Evolutionary conservation across 2,329 filamentous ascomycete genomes (phyloP), one percentile per base, ranked within the genome.

Genomic region (Juglanconis sp.): DNA sequence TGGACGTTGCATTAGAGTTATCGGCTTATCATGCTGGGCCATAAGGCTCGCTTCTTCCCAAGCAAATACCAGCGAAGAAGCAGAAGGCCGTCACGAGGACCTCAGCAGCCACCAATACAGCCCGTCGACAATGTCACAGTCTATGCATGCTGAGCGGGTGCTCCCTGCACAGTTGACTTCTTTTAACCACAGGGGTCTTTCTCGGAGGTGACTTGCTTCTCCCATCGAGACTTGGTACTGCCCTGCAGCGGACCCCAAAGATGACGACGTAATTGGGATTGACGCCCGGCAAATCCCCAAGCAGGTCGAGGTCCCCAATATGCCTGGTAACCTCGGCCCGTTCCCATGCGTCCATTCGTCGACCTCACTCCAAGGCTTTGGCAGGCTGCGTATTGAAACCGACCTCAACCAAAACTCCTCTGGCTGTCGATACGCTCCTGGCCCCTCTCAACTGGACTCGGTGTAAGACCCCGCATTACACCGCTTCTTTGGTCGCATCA

Each of bases 1-100:
- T 31, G 47, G 35, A 57, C 47, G 54, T 57, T 35, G 53, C 44
- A 56, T 56, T 56, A 56, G 54, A 38, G 54, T 57, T 57, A 51
- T 57, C 54, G 17, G 46, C 47, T 57, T 57, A 51, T 57, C 54
- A 51, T 9, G 11, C 15, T 38, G 35, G 30, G 34, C 54, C 46
- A 57, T 17, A 47, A 42, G 35, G 46, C 24, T 15, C 46, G n/a
- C 40, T 24, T 34, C n/a, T 49, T 17, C 24, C 24, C 15, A 5
- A 47, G n/a, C 15, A 9, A 47, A 17, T 11, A 47, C 17, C 9
- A 47, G 44, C 44, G 44, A 44, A 44, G 15, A 44, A 44, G 40
- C 10, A 35, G 32, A 46, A 60, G 9, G 36, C 44, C 46, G 36
- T 56, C 57, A 60, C 51, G 57, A 51, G 51, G 35, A 40, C 57